Evolutionary conservation across 1,139 yeast species (phyloP), one percentile per base, ranked within the genome.

Genomic region (Lizanozyma gosingica): DNA sequence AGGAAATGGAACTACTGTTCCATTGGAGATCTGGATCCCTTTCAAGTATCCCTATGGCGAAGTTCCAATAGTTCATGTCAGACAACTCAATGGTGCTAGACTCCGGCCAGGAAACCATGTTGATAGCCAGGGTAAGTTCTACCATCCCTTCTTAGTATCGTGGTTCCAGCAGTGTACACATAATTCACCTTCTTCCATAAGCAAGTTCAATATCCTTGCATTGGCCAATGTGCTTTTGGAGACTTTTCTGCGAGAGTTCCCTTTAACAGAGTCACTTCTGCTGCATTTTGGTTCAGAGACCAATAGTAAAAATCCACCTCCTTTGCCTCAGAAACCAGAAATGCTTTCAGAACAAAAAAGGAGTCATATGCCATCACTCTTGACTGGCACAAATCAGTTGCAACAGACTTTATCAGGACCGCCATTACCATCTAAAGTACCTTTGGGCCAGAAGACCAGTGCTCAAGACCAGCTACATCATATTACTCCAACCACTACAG

Each of bases 1-100:
- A 1, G 45, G 48, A 14, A 51, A 56, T 4, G 52, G 54, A 1
- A 62, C 65, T 40, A 55, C 63, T 17, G 68, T 80, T n/a, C 88
- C 90, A 0, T 56, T 85, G 11, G 78, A 79, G 44, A 60, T 88
- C 3, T 88, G 95, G 95, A 54, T 90, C 1, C 95, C 95, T 0
- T 69, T 71, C 34, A 64, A 69, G 18, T 86, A 85, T 51, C 95
- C 96, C 0, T 53, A 51, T 18, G 55, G 51, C 8, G 54, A 52
- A 2, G 71, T 80, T 1, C 97, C 97, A 0, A 52, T 77, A 17
- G 72, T 77, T 0, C 83, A 68, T 53, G 75, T 87, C 72, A 1
- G 67, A 68, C 35, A 66, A 65, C 35, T 40, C 11, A 47, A 66
- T 60, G 73, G 60, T 56, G 41, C 60, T 41, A 56, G 36, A 44